Conservation (phyloP, 129 eudicot species). For the Helichrysum umbraculigerum region DNA sequence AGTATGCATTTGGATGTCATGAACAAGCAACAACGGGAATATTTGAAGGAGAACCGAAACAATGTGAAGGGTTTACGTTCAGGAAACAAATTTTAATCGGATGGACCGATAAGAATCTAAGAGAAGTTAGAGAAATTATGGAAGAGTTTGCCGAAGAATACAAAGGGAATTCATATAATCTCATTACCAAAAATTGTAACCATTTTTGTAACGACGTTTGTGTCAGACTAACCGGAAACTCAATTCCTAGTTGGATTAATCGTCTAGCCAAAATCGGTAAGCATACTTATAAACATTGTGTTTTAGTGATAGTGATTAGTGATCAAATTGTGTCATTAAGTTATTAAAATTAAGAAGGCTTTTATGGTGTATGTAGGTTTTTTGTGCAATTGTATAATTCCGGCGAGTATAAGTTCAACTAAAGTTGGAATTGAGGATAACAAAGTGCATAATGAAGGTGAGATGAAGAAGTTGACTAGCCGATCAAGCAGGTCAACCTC, state of each 20-base stretch:
- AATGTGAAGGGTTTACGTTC: constrained; percentile 79
- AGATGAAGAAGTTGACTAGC: constrained; percentile 50
- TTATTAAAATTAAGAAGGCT: neutral
- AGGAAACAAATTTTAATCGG: constrained; percentile 73
- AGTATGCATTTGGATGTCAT: constrained; percentile 92
- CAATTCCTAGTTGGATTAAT: constrained; percentile 88
- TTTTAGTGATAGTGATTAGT: neutral
- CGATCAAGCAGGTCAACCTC: constrained; percentile 42
- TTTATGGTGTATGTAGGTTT: constrained; percentile 43
- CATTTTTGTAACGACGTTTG: constrained; percentile 88
- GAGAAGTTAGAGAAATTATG: constrained; percentile 63
- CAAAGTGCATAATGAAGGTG: constrained; percentile 45
- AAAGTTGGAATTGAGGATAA: constrained; percentile 65
- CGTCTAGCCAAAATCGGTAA: constrained; percentile 90
- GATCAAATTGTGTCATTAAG: too few species aligned
- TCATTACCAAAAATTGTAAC: constrained; percentile 81
- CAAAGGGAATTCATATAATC: constrained; percentile 80
- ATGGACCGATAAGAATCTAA: constrained; percentile 58
- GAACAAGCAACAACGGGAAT: constrained; percentile 80
- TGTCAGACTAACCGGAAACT: constrained; percentile 60
- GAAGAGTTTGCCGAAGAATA: constrained; percentile 63
- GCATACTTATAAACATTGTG: neutral
- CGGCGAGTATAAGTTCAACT: constrained; percentile 58
- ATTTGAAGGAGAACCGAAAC: constrained; percentile 80
- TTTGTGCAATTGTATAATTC: constrained; percentile 76